Percentiles rank a stretch among this genome's conserved stretches.
Evolutionary conservation across 1,139 yeast genomes (phyloP).

Genomic region (Taphrina flavorubra): DNA sequence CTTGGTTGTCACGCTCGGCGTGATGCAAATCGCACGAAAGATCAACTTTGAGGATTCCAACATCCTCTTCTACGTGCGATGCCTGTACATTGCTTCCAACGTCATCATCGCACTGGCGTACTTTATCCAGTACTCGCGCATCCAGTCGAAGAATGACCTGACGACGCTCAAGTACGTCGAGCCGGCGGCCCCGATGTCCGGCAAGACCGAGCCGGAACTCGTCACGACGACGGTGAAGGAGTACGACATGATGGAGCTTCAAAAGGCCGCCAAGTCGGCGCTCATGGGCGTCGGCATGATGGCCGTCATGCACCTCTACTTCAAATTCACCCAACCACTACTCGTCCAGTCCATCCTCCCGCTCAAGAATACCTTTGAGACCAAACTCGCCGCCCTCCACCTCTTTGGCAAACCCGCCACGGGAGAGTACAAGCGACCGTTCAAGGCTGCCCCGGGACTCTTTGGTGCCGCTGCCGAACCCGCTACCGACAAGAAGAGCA

Average conservation of each 20-base stretch:
- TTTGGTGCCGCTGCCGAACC: slow-evolving; percentile 69
- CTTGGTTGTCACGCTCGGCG: slow-evolving; percentile 87
- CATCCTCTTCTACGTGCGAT: slow-evolving; percentile 76
- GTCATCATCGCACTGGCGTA: slow-evolving; percentile 69
- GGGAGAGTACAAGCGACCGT: slow-evolving; percentile 96
- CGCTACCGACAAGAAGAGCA: slow-evolving; percentile 83
- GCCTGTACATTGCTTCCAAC: slow-evolving; percentile 71
- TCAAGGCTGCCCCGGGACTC: slow-evolving; percentile 78
- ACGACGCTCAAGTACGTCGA: slow-evolving; percentile 90
- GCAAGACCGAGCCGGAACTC: slow-evolving; percentile 71
- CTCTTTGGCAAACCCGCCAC: slow-evolving; percentile 79
- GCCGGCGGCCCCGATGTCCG: slow-evolving; percentile 81
- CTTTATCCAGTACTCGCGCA: slow-evolving; percentile 46
- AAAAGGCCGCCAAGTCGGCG: slow-evolving; percentile 56
- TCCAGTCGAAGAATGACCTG: slow-evolving; percentile 55
- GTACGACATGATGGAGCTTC: slow-evolving; percentile 61
- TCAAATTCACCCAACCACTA: slow-evolving; percentile 97
- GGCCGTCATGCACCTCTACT: slow-evolving; percentile 97
- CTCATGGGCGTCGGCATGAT: slow-evolving; percentile 95
- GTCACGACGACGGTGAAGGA: slow-evolving; percentile 90
- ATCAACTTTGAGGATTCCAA: slow-evolving; percentile 87
- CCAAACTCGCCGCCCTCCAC: slow-evolving; percentile 91
- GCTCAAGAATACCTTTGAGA: slow-evolving; percentile 85
- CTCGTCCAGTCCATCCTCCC: slow-evolving; percentile 93
- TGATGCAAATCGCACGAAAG: slow-evolving; percentile 94